Conservation (phyloP, 2,329 filamentous ascomycete species). For the Allantophomopsis lycopodina region DNA sequence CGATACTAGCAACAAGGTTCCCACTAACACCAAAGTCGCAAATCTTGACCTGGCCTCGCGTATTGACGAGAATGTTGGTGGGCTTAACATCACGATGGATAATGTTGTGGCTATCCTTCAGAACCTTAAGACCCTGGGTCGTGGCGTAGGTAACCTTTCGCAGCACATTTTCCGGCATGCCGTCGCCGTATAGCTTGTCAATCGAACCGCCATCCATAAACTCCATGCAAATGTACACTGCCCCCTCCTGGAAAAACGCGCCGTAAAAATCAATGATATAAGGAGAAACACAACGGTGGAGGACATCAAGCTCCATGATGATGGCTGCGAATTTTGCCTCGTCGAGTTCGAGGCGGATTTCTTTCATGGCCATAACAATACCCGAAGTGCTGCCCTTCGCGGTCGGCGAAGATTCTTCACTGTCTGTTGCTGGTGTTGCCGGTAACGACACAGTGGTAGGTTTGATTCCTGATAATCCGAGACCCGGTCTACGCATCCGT, state of each 20-base stretch:
- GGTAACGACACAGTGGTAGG: slow-evolving; percentile 14
- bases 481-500: slow-evolving; percentile 40
- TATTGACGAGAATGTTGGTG: slow-evolving; percentile 94
- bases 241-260: slow-evolving; percentile 96
- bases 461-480: slow-evolving; percentile 34
- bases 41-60: slow-evolving; percentile 84
- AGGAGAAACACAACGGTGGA: slow-evolving; percentile 87
- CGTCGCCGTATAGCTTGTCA: slow-evolving; percentile 86
- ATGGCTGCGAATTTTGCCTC: slow-evolving; percentile 96
- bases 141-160: slow-evolving; percentile 85
- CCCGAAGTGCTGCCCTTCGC: slow-evolving; percentile 43
- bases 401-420: slow-evolving; percentile 14
- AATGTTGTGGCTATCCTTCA: slow-evolving; percentile 98
- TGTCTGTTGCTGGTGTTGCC: slow-evolving; percentile 19
- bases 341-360: slow-evolving; percentile 88
- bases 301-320: slow-evolving; percentile 91
- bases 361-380: slow-evolving; percentile 97
- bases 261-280: slow-evolving; percentile 99
- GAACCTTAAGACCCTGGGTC: slow-evolving; percentile 75
- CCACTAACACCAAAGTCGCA: slow-evolving; percentile 97
- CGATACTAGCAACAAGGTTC: slow-evolving; percentile 92
- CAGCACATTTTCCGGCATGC: slow-evolving; percentile 77
- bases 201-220: slow-evolving; percentile 98
- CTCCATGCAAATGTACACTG: slow-evolving; percentile 98
- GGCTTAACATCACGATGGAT: slow-evolving; percentile 98